Percentiles rank a stretch among this genome's conserved stretches.
Conservation (phyloP, 306 rosid genomes). For the Gastrolobium villosum region DNA sequence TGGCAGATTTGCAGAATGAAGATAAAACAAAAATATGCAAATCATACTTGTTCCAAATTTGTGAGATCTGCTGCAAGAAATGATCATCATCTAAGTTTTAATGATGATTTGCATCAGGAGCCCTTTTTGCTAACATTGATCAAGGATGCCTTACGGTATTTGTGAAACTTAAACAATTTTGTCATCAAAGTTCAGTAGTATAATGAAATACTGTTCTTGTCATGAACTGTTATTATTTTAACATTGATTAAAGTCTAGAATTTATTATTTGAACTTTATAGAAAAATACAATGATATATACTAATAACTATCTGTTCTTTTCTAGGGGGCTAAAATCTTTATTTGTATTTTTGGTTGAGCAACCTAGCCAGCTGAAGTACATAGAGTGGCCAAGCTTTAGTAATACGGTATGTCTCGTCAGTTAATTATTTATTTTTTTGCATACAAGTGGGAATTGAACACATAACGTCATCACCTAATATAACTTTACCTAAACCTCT, state of each 20-base stretch:
- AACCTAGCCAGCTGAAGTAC: conserved; percentile 91
- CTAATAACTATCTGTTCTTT: conserved; percentile 10
- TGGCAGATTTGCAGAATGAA: conserved; percentile 55
- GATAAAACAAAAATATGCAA: conserved; percentile 37
- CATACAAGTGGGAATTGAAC: too few species aligned
- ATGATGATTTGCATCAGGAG: conserved; percentile 63
- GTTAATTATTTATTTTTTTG: conserved; percentile 5
- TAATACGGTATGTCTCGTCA: conserved; percentile 68
- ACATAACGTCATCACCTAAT: too few species aligned
- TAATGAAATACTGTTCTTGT: conserved; percentile 1
- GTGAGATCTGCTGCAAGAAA: conserved; percentile 55
- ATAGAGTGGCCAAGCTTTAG: conserved; percentile 89
- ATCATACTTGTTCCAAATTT: conserved; percentile 46
- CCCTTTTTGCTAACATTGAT: conserved; percentile 65
- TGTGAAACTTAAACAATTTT: conserved; percentile 10
- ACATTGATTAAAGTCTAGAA: background rate
- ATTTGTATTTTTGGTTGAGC: conserved; percentile 75
- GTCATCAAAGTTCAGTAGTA: conserved; percentile 14
- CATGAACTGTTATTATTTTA: conserved; percentile 15
- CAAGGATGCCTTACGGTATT: conserved; percentile 71
- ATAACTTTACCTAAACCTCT: too few species aligned
- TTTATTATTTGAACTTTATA: background rate
- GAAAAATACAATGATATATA: conserved; percentile 32
- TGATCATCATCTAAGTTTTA: conserved; percentile 52
- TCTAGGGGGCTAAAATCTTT: conserved; percentile 70